Base-by-base conservation (phyloP, 768 basidiomycete genomes). In the Boletus patriciae region DNA sequence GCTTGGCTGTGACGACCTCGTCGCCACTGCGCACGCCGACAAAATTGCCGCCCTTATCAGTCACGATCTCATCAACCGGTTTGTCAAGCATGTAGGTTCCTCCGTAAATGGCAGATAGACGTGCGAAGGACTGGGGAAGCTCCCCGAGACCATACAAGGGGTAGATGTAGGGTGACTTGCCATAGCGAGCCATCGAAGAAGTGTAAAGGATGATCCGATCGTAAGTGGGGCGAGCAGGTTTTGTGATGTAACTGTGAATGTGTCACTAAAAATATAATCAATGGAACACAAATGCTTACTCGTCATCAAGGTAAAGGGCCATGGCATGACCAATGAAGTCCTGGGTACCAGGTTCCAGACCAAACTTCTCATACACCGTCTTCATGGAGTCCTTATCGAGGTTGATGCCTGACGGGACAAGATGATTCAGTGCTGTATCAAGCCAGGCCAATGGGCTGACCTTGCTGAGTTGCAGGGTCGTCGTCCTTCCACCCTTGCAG, bases 71-170 rank as follows among this genome's bases (percentile, higher is more conserved):
- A 58, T 96, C 87, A 66, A 97, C 89, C 45, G 79, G 80, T 77
- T 99, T 99, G 80, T 98, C 94, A 55, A 99, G 88, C 97, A 99
- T 99, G 79, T 99, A 99, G 13, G 97, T 99, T 41, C 97, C 97
- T 40, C 97, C 97, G 70, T 99, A 98, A 71, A 99, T 98, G 62
- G 97, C 97, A 60, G 91, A 94, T 52, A 99, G 85, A 66, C 97
- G 93, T 9, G 97, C 97, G 70, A 99, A 99, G 3, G 97, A 92
- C 71, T 99, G 97, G 11, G 97, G 97, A 48, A 99, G 90, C 72
- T 99, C 97, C 63, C 97, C 97, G 57, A 99, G 90, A 60, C 97
- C 97, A 74, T 98, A 99, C 38, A 98, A 82, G 16, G 97, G 97
- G 78, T 99, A 99, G 70, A 99, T 97, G 80, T 99, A 99, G 1